Percentiles rank a stretch among this genome's conserved stretches.
Evolutionary conservation across 306 rosid genomes (phyloP).

Genomic region (Begonia masoniana): DNA sequence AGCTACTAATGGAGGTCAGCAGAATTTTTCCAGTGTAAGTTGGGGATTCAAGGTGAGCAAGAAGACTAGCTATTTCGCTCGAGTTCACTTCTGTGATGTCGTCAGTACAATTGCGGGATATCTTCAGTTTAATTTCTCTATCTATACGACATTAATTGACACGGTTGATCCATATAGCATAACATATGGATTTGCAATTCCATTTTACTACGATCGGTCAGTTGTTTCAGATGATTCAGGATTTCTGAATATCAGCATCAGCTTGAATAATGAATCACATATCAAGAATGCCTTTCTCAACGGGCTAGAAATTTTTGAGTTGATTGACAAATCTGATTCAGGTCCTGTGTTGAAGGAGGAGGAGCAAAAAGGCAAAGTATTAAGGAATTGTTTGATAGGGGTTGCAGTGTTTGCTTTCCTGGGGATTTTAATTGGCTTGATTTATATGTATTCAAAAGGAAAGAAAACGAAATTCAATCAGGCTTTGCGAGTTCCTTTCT

Average conservation of each 20-base stretch:
- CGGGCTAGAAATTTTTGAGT: slow-evolving; percentile 8
- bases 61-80: slow-evolving; percentile 4
- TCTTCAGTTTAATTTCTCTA: neutral
- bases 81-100: slow-evolving; percentile 3
- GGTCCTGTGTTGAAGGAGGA: neutral
- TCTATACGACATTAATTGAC: neutral
- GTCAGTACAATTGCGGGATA: neutral
- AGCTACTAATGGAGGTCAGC: neutral
- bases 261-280: neutral
- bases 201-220: neutral
- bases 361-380: neutral
- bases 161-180: neutral
- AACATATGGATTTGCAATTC: neutral
- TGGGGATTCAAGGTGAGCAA: slow-evolving; percentile 9
- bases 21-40: neutral
- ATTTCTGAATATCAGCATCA: neutral
- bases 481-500: neutral
- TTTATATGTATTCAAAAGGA: neutral
- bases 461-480: neutral
- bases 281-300: neutral
- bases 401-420: neutral
- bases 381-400: neutral
- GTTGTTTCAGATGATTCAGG: slow-evolving; percentile 3
- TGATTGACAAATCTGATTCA: slow-evolving; percentile 1
- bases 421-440: neutral